Percentiles rank a stretch among this genome's conserved stretches.
Evolutionary conservation across 805 yeast species (phyloP).

Genomic region (Ogataea paradorogensis): DNA sequence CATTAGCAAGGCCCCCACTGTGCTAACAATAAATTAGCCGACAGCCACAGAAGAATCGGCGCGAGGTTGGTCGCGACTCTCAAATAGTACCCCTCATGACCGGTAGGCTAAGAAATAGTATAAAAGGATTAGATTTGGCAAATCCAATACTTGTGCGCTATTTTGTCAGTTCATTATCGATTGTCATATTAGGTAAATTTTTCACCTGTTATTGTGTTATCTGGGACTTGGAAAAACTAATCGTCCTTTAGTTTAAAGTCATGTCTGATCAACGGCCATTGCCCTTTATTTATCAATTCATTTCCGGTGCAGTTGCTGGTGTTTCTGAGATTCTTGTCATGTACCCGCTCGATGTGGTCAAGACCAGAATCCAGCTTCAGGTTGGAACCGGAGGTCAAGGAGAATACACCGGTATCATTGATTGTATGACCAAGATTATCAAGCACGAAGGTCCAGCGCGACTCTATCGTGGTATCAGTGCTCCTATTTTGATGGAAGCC

Average conservation of each 20-base stretch:
- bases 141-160: not conserved
- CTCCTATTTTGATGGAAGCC: conserved; percentile 98
- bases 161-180: not conserved
- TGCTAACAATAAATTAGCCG: conserved; percentile 1
- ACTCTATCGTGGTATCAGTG: conserved; percentile 88
- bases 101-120: not conserved
- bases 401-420: conserved; percentile 79
- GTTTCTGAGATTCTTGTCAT: conserved; percentile 91
- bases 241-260: not conserved
- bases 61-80: not conserved
- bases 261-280: conserved; percentile 42
- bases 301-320: conserved; percentile 94
- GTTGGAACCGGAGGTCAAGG: conserved; percentile 51
- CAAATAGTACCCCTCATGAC: conserved; percentile 7
- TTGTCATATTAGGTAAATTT: not conserved
- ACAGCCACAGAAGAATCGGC: not conserved
- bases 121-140: not conserved
- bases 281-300: conserved; percentile 88
- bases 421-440: conserved; percentile 79
- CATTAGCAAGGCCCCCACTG: not conserved
- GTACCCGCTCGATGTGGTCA: conserved; percentile 97
- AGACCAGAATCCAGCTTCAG: conserved; percentile 92
- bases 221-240: conserved; percentile 1
- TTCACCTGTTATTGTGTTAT: not conserved
- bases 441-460: conserved; percentile 80